These are phyloP conservation scores for Mikania micrantha DNA, from an alignment of 129 eudicot genomes.

Conservation along the genomic window DNA sequence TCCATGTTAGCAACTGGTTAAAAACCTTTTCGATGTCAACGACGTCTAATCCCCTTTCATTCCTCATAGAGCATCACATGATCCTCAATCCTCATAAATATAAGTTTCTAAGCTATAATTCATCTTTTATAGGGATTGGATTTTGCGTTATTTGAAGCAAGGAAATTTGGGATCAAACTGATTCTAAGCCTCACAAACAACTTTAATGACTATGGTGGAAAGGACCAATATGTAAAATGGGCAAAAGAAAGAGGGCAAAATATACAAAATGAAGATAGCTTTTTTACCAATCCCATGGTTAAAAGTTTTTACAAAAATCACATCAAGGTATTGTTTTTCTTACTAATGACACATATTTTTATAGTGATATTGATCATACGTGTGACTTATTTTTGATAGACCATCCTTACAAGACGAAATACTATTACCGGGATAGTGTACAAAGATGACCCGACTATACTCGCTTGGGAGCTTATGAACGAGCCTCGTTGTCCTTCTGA, in stretches of 20 bases:
- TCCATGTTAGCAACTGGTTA: no score
- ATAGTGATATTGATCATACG: background rate
- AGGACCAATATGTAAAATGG: constrained; percentile 61
- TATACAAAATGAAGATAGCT: constrained; percentile 39
- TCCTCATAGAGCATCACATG: no score
- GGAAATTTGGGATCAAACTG: constrained; percentile 46
- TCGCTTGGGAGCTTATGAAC: constrained; percentile 86
- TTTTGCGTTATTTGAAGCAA: constrained; percentile 54
- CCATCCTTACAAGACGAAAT: constrained; percentile 53
- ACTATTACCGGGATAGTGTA: constrained; percentile 46
- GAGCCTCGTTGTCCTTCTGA: constrained; percentile 70
- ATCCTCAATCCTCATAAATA: no score
- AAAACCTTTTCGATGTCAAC: no score
- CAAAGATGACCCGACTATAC: constrained; percentile 61
- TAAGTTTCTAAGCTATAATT: no score
- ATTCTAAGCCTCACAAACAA: constrained; percentile 63
- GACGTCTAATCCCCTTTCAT: no score
- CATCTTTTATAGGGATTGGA: constrained; percentile 49
- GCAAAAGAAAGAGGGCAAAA: constrained; percentile 50
- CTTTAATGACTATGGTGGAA: constrained; percentile 50
- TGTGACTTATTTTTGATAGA: constrained; percentile 20
- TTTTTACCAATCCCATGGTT: constrained; percentile 48
- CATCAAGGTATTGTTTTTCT: constrained; percentile 35
- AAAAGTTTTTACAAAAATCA: constrained; percentile 49
- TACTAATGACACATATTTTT: background rate